Percentiles rank a stretch among this genome's conserved stretches.
phyloP scores from a whole-genome alignment of 768 basidiomycete species.

The Lactarius hengduanensis region DNA sequence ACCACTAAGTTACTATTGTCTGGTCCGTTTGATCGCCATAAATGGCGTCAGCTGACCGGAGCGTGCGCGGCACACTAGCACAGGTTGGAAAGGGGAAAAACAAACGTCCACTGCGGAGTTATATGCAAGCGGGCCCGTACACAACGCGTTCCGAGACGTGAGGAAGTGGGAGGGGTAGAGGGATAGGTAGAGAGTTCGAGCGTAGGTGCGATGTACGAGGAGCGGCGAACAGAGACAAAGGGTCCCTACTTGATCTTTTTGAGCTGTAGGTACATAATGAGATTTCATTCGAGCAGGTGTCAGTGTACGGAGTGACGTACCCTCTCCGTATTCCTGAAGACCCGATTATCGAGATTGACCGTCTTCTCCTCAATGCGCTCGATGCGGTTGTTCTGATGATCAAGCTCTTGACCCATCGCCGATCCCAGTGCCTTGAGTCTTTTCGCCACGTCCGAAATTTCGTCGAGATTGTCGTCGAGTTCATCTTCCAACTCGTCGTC shows the following conservation, averaged over 20 bases:
- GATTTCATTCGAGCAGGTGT: not conserved
- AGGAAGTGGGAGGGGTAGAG: too few relatives aligned
- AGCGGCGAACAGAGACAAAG: too few relatives aligned
- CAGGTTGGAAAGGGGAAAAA: too few relatives aligned
- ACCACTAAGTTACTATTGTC: not conserved
- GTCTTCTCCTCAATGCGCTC: constrained; percentile 78
- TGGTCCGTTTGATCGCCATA: not conserved
- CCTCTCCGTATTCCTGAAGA: constrained; percentile 80
- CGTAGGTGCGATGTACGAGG: too few relatives aligned
- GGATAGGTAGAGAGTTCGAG: too few relatives aligned
- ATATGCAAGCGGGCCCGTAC: too few relatives aligned
- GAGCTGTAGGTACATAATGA: constrained; percentile 33
- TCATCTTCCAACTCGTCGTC: constrained; percentile 97
- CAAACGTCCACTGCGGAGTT: too few relatives aligned
- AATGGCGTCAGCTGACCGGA: not conserved
- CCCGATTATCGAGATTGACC: constrained; percentile 64
- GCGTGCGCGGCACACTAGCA: too few relatives aligned
- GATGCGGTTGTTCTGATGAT: constrained; percentile 80
- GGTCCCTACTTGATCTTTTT: constrained; percentile 38
- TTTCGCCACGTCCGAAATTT: constrained; percentile 75
- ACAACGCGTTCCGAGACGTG: too few relatives aligned
- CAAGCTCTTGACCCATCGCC: constrained; percentile 86
- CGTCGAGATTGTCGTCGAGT: constrained; percentile 86
- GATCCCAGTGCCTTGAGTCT: constrained; percentile 74
- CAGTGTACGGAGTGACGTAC: constrained; percentile 41